phyloP scores from a whole-genome alignment of 768 basidiomycete species.

The Mycena metata region DNA sequence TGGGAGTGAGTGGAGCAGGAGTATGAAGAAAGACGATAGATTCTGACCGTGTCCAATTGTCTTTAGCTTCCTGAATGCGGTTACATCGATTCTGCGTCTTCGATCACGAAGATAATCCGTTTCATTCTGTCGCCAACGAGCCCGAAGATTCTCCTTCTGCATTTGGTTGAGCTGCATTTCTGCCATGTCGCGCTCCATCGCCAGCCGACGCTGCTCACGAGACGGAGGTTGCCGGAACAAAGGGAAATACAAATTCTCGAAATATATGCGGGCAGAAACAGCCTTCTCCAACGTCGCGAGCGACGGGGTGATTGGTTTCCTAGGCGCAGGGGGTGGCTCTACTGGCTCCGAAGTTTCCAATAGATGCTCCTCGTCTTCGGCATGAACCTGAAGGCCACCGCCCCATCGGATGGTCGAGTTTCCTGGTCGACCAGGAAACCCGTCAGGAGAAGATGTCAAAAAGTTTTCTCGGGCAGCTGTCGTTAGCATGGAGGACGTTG shows the following conservation, averaged over 20 bases:
- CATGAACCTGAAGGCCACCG: constrained; percentile 72
- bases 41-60: constrained; percentile 91
- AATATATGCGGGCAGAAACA: constrained; percentile 92
- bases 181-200: constrained; percentile 91
- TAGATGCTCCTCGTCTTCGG: constrained; percentile 70
- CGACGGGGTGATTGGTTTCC: constrained; percentile 82
- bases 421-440: constrained; percentile 67
- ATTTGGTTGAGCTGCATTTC: constrained; percentile 76
- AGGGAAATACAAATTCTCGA: constrained; percentile 91
- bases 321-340: constrained; percentile 53
- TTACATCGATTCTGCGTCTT: constrained; percentile 85
- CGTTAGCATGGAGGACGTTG: constrained; percentile 79
- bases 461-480: constrained; percentile 83
- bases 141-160: constrained; percentile 80
- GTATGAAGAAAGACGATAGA: constrained; percentile 26
- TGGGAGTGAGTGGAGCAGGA: constrained; percentile 25
- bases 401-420: constrained; percentile 74
- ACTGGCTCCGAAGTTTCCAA: constrained; percentile 49
- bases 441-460: constrained; percentile 60
- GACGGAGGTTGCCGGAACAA: constrained; percentile 88
- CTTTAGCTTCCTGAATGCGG: constrained; percentile 90
- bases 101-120: constrained; percentile 90
- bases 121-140: constrained; percentile 89
- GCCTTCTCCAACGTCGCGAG: constrained; percentile 94
- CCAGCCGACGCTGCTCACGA: constrained; percentile 85